Evolutionary conservation across 2,329 filamentous ascomycete species (phyloP).

Genomic region (Fusarium sp.): DNA sequence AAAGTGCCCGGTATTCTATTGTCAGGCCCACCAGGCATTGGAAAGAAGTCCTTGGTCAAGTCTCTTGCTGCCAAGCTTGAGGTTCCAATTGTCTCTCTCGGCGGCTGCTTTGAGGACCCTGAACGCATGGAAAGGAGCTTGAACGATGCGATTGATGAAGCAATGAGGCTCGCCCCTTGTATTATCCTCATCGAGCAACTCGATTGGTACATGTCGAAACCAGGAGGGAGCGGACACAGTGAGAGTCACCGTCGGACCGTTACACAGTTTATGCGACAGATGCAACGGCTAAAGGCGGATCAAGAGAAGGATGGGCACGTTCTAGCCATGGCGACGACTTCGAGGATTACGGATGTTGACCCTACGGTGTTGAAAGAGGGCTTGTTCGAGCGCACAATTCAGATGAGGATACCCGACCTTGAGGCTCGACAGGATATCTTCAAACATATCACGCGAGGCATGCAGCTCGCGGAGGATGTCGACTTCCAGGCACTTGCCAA

Average conservation of each 20-base stretch:
- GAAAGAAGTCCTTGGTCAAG: constrained; percentile 82
- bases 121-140: constrained; percentile 56
- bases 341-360: constrained; percentile 87
- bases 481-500: constrained; percentile 82
- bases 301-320: constrained; percentile 80
- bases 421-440: constrained; percentile 82
- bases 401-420: constrained; percentile 88
- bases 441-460: constrained; percentile 75
- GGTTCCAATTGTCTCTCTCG: constrained; percentile 76
- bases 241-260: constrained; percentile 93
- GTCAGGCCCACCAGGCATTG: constrained; percentile 83
- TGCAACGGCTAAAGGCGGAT: constrained; percentile 82
- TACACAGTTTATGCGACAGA: constrained; percentile 84
- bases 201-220: constrained; percentile 84
- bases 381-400: constrained; percentile 85
- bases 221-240: constrained; percentile 80
- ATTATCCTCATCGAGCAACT: constrained; percentile 94
- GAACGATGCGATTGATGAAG: constrained; percentile 73
- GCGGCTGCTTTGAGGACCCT: constrained; percentile 51
- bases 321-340: constrained; percentile 91
- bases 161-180: constrained; percentile 86
- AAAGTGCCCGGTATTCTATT: constrained; percentile 71
- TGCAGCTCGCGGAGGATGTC: constrained; percentile 74
- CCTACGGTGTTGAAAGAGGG: constrained; percentile 80
- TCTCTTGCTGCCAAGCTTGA: constrained; percentile 78